A percentile compares a stretch with the other conserved stretches of the same genome.
phyloP scores from a whole-genome alignment of 352 stramenopile species.

The Aphanomyces cochlioides region DNA sequence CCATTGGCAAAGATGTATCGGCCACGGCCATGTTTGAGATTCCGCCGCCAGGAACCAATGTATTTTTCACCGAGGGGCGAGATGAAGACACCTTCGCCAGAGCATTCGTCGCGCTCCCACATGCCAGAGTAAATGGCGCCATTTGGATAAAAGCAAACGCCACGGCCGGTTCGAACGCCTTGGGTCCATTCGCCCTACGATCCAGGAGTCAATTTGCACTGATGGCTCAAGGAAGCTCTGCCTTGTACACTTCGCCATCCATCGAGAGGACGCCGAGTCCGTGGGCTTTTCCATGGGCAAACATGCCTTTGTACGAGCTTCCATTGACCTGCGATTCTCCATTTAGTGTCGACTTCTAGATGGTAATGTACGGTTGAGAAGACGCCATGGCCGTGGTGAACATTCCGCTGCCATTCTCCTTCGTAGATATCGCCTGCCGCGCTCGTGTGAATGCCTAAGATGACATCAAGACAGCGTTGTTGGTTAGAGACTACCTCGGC shows the following conservation, averaged over 20 bases:
- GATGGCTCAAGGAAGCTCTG: slow-evolving; percentile 8
- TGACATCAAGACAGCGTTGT: neutral
- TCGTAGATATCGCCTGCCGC: slow-evolving; percentile 83
- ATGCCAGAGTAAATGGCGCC: slow-evolving; percentile 65
- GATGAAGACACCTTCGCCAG: slow-evolving; percentile 58
- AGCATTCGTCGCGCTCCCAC: slow-evolving; percentile 61
- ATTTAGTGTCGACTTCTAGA: neutral
- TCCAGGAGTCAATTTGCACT: slow-evolving; percentile 30
- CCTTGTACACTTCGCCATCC: slow-evolving; percentile 89
- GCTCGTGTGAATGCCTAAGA: slow-evolving; percentile 44
- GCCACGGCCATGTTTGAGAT: slow-evolving; percentile 61
- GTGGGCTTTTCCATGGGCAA: slow-evolving; percentile 55
- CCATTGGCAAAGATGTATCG: slow-evolving; percentile 73
- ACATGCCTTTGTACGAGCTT: slow-evolving; percentile 63
- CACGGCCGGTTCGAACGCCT: slow-evolving; percentile 58
- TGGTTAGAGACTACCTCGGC: slow-evolving; percentile 31
- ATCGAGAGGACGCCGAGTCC: slow-evolving; percentile 75
- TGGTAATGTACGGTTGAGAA: slow-evolving; percentile 44
- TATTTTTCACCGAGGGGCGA: slow-evolving; percentile 48
- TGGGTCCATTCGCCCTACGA: slow-evolving; percentile 51
- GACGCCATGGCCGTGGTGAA: slow-evolving; percentile 53
- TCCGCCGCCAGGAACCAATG: slow-evolving; percentile 26
- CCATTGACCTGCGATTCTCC: slow-evolving; percentile 41
- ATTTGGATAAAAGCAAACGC: slow-evolving; percentile 75
- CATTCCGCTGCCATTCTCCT: slow-evolving; percentile 50